Conservation (phyloP, 305 asterid genomes). For the Fraxinus xanthoxyloides region DNA sequence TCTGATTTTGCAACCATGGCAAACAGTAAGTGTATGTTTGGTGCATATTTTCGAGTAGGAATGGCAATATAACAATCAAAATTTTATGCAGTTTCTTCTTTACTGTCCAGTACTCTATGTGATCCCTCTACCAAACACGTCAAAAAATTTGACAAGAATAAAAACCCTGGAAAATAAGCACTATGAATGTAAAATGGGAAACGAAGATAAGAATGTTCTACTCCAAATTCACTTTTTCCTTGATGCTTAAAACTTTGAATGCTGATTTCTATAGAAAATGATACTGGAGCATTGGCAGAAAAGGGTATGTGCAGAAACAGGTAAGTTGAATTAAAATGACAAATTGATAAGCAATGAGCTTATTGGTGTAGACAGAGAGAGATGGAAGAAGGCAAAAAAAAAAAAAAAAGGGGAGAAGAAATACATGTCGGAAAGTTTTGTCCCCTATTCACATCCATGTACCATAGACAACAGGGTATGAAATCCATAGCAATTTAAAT, state of each 20-base stretch:
- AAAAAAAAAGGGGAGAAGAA: background rate
- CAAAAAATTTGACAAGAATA: background rate
- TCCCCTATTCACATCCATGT: background rate
- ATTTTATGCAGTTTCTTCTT: background rate
- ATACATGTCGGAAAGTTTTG: background rate
- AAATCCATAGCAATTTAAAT: background rate
- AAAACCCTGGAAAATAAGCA: background rate
- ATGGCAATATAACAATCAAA: background rate
- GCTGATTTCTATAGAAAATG: background rate
- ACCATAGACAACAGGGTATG: background rate
- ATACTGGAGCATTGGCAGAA: background rate
- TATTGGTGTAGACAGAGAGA: background rate
- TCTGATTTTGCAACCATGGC: background rate
- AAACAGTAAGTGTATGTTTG: background rate
- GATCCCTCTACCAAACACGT: background rate
- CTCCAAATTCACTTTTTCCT: background rate
- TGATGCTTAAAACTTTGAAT: background rate
- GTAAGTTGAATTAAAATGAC: background rate
- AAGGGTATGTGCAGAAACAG: background rate
- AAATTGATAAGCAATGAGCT: background rate
- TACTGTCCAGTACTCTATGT: background rate
- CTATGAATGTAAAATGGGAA: background rate
- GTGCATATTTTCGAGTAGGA: background rate
- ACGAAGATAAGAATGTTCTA: background rate
- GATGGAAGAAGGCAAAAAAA: background rate